phyloP scores from a whole-genome alignment of 257 asterid genomes.

The Plantago elongata region DNA sequence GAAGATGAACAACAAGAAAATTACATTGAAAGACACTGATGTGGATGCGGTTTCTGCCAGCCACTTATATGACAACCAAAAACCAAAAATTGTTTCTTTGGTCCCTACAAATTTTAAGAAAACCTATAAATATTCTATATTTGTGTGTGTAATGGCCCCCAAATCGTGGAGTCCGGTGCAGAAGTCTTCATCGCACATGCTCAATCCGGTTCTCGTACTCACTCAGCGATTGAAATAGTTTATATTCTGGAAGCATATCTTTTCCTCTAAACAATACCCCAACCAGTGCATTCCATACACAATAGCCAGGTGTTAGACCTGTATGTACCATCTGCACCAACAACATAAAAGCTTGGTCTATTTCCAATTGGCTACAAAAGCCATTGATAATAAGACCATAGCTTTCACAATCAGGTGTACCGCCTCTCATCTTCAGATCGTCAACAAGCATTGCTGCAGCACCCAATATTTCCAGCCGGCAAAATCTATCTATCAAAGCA shows the following conservation, averaged over 20 bases:
- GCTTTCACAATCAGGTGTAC: constrained; percentile 49
- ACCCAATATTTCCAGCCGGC: constrained; percentile 45
- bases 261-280: constrained; percentile 23
- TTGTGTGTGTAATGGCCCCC: too few species aligned
- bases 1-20: too few species aligned
- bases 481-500: constrained; percentile 46
- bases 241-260: constrained; percentile 21
- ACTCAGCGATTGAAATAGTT: constrained; percentile 26
- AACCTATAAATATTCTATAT: too few species aligned
- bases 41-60: constrained; percentile 30
- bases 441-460: constrained; percentile 57
- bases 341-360: constrained; percentile 39
- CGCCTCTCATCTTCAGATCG: constrained; percentile 54
- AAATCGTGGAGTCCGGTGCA: too few species aligned
- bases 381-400: constrained; percentile 37
- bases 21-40: constrained; percentile 20
- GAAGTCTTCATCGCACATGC: too few species aligned
- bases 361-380: constrained; percentile 38
- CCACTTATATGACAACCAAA: background rate
- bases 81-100: background rate
- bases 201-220: background rate
- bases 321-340: constrained; percentile 55
- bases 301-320: constrained; percentile 45
- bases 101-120: too few species aligned
- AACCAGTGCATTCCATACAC: constrained; percentile 51